phyloP scores from a whole-genome alignment of 2,329 filamentous ascomycete species.

The Aspergillus neoniger region DNA sequence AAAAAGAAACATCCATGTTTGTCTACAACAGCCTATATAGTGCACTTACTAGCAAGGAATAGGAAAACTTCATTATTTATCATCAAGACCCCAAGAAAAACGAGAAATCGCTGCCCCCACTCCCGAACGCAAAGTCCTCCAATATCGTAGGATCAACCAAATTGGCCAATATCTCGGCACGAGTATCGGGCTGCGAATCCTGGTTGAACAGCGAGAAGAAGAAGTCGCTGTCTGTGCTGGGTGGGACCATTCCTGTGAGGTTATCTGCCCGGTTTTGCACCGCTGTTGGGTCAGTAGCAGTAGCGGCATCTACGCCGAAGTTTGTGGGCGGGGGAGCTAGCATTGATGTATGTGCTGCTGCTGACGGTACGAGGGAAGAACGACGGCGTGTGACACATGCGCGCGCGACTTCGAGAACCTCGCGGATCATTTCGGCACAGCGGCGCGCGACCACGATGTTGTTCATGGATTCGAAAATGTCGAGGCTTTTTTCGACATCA shows the following conservation, averaged over 20 bases:
- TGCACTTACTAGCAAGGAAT: no score
- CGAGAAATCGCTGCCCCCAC: slow-evolving; percentile 21
- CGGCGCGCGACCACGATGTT: slow-evolving; percentile 33
- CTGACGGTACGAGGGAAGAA: not conserved
- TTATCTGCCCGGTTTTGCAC: not conserved
- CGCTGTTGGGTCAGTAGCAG: not conserved
- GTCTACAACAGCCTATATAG: no score
- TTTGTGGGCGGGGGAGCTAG: not conserved
- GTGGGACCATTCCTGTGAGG: not conserved
- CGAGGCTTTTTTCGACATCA: slow-evolving; percentile 33
- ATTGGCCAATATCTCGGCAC: slow-evolving; percentile 27
- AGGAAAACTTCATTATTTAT: no score
- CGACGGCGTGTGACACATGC: slow-evolving; percentile 18
- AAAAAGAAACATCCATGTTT: no score
- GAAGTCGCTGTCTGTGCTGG: slow-evolving; percentile 14
- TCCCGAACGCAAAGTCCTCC: slow-evolving; percentile 29
- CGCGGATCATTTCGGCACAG: slow-evolving; percentile 33
- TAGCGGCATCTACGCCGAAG: not conserved
- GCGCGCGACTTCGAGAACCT: slow-evolving; percentile 31
- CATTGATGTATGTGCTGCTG: not conserved
- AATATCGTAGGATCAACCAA: slow-evolving; percentile 26
- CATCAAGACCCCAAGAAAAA: slow-evolving; percentile 13
- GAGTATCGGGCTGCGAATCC: slow-evolving; percentile 19
- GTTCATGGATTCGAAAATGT: slow-evolving; percentile 36
- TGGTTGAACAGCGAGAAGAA: slow-evolving; percentile 24